Evolutionary conservation across 495 filamentous ascomycete species (phyloP).

Genomic region (Daldinia loculata): DNA sequence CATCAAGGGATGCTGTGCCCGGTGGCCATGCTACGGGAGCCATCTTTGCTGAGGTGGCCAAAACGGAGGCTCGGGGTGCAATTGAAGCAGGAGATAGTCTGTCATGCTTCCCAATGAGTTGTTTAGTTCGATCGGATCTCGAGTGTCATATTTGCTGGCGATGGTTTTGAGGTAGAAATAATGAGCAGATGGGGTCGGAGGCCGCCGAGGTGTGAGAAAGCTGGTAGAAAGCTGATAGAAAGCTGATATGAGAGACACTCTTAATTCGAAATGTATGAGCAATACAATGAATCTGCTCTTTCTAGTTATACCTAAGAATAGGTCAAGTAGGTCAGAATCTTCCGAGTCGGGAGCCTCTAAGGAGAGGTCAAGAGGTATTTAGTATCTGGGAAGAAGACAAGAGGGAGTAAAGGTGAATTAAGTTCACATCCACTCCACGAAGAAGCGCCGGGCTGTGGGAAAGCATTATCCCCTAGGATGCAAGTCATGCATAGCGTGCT

Average conservation of each 20-base stretch:
- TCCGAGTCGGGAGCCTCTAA: neutral
- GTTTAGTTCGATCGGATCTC: conserved; percentile 6
- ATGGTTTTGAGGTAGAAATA: neutral
- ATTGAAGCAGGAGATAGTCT: conserved; percentile 16
- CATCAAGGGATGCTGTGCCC: neutral
- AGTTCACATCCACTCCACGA: conserved; percentile 14
- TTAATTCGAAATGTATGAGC: neutral
- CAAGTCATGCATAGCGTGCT: conserved; percentile 18
- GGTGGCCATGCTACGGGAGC: conserved; percentile 27
- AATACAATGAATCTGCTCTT: neutral
- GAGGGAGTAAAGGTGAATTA: neutral
- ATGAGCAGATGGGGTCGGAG: neutral
- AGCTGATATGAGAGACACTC: neutral
- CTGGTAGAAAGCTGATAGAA: neutral
- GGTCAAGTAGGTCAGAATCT: neutral
- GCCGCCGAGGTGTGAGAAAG: neutral
- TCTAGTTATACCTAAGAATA: neutral
- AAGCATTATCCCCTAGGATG: conserved; percentile 30
- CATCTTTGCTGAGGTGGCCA: conserved; percentile 28
- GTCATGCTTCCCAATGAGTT: conserved; percentile 27
- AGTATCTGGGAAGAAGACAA: conserved; percentile 1
- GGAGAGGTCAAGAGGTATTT: neutral
- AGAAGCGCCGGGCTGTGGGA: conserved; percentile 19
- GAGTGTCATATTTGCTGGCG: conserved; percentile 9
- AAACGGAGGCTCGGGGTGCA: conserved; percentile 16